These are phyloP conservation scores for Scheffersomyces stipitis DNA, from an alignment of 805 yeast genomes.

Conservation along the genomic window DNA sequence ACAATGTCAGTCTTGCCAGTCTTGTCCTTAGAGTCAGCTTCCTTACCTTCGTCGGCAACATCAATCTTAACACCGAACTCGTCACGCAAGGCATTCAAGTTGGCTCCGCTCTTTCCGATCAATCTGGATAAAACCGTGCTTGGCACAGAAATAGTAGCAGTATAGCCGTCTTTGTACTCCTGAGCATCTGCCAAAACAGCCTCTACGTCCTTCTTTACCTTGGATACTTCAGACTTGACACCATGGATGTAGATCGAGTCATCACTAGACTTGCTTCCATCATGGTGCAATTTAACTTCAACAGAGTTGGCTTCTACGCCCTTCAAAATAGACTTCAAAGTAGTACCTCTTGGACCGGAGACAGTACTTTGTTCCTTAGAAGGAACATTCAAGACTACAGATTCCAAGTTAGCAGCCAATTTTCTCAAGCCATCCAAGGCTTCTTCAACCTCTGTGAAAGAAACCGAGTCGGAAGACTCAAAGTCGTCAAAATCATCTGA, in stretches of 20 bases:
- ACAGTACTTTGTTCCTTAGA: constrained; percentile 55
- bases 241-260: constrained; percentile 72
- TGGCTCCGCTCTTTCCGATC: constrained; percentile 87
- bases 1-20: constrained; percentile 46
- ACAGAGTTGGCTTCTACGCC: constrained; percentile 40
- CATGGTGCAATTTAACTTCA: constrained; percentile 47
- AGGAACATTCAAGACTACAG: constrained; percentile 52
- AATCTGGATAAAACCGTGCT: constrained; percentile 67
- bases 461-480: constrained; percentile 57
- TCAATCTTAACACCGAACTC: constrained; percentile 78
- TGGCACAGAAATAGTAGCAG: constrained; percentile 60
- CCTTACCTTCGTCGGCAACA: constrained; percentile 39
- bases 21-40: constrained; percentile 31
- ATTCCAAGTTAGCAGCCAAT: constrained; percentile 52
- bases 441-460: constrained; percentile 52
- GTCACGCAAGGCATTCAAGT: constrained; percentile 64
- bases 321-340: constrained; percentile 47
- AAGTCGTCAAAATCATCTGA: constrained; percentile 62
- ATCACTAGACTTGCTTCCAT: constrained; percentile 34
- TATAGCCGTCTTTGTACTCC: constrained; percentile 48
- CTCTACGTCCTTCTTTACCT: constrained; percentile 52
- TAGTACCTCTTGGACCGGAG: constrained; percentile 60
- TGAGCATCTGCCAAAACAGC: constrained; percentile 55
- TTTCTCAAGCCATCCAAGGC: constrained; percentile 60
- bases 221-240: constrained; percentile 57